Evolutionary conservation across 2,329 filamentous ascomycete genomes (phyloP).

Genomic region (Clarireedia monteithiana): DNA sequence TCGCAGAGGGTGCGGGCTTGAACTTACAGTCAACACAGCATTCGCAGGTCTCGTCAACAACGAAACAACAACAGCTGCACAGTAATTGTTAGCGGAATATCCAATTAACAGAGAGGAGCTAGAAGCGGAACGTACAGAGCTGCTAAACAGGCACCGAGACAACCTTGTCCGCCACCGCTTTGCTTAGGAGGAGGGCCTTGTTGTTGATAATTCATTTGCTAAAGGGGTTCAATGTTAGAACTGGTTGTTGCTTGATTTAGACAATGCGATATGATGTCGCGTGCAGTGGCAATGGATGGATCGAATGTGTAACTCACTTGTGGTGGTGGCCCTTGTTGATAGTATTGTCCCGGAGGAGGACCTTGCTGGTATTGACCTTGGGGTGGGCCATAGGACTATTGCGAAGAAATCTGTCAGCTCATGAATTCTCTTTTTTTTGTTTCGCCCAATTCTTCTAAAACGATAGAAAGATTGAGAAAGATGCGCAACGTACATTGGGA

Average conservation of each 20-base stretch:
- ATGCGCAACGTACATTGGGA: slow-evolving; percentile 16
- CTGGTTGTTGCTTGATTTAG: background rate
- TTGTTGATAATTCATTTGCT: slow-evolving; percentile 39
- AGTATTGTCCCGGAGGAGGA: slow-evolving; percentile 3
- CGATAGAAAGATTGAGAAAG: background rate
- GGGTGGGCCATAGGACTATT: slow-evolving; percentile 12
- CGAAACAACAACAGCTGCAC: slow-evolving; percentile 39
- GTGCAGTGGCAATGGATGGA: background rate
- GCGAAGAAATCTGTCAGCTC: background rate
- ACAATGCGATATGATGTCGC: background rate
- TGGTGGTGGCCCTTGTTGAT: background rate
- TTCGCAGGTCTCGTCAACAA: slow-evolving; percentile 43
- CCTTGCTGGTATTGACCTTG: slow-evolving; percentile 19
- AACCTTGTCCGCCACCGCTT: slow-evolving; percentile 33
- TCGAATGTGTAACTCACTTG: slow-evolving; percentile 4
- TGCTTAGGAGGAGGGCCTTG: slow-evolving; percentile 28
- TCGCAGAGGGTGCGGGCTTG: background rate
- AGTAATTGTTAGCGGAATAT: background rate
- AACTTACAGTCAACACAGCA: slow-evolving; percentile 38
- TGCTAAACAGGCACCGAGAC: slow-evolving; percentile 39
- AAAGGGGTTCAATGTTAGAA: slow-evolving; percentile 24
- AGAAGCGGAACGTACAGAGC: slow-evolving; percentile 23
- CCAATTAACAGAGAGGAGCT: background rate
- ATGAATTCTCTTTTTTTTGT: no score
- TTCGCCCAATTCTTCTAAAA: no score